Evolutionary conservation across 768 basidiomycete species (phyloP).

Genomic region (Hebeloma cylindrosporum): DNA sequence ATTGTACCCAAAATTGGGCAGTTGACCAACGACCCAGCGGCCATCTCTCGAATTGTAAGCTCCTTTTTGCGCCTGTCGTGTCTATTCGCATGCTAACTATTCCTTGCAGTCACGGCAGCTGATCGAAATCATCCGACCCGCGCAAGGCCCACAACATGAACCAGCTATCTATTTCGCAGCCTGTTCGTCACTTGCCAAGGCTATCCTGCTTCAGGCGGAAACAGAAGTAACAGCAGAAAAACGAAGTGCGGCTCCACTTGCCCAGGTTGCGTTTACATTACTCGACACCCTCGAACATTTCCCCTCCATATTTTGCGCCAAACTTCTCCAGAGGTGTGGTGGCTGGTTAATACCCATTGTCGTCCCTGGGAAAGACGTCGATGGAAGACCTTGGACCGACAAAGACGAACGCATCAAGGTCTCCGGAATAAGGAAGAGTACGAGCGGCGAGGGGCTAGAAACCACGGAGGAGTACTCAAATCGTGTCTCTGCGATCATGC

Average conservation of each 20-base stretch:
- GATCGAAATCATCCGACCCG: conserved; percentile 34
- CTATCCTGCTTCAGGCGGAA: conserved; percentile 89
- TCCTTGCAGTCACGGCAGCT: conserved; percentile 39
- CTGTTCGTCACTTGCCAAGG: conserved; percentile 86
- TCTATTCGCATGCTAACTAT: conserved; percentile 4
- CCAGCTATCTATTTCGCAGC: conserved; percentile 66
- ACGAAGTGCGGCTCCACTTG: conserved; percentile 81
- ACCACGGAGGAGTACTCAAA: conserved; percentile 56
- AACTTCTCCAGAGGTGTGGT: conserved; percentile 84
- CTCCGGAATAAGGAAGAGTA: conserved; percentile 53
- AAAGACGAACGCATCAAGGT: conserved; percentile 45
- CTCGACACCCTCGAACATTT: conserved; percentile 60
- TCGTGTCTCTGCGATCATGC: conserved; percentile 76
- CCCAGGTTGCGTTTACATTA: conserved; percentile 70
- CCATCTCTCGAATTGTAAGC: conserved; percentile 67
- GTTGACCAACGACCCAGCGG: conserved; percentile 65
- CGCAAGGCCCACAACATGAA: conserved; percentile 28
- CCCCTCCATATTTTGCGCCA: conserved; percentile 75
- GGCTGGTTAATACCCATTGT: conserved; percentile 80
- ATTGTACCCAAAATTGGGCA: conserved; percentile 90
- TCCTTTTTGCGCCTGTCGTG: conserved; percentile 9
- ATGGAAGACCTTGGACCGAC: conserved; percentile 45
- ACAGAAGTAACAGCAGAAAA: conserved; percentile 89
- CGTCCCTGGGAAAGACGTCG: conserved; percentile 53
- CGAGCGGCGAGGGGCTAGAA: conserved; percentile 48